Conservation (phyloP, 2,329 filamentous ascomycete genomes). For the Aspergillus floridensis region DNA sequence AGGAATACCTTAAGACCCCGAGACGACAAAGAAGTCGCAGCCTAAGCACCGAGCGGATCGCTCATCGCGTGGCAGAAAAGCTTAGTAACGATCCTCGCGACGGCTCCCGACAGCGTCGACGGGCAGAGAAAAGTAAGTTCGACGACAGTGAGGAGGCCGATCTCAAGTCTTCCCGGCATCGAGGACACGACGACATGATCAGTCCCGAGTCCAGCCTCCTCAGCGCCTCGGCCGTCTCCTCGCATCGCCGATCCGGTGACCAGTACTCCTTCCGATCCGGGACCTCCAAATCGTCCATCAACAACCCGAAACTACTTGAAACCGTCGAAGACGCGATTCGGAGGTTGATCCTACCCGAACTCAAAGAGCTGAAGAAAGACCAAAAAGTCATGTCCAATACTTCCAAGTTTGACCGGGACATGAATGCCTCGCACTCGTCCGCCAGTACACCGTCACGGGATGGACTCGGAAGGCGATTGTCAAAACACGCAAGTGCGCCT, state of each 20-base stretch:
- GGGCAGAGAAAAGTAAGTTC: conserved; percentile 44
- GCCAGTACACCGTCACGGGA: conserved; percentile 58
- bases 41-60: conserved; percentile 64
- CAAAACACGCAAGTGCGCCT: conserved; percentile 61
- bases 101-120: conserved; percentile 43
- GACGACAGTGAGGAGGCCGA: conserved; percentile 48
- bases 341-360: conserved; percentile 82
- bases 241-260: conserved; percentile 55
- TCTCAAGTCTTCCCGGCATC: conserved; percentile 46
- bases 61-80: conserved; percentile 68
- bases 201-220: conserved; percentile 62
- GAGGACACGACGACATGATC: conserved; percentile 54
- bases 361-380: conserved; percentile 87
- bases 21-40: conserved; percentile 60
- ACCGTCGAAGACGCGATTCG: conserved; percentile 93
- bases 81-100: conserved; percentile 53
- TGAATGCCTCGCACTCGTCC: conserved; percentile 60
- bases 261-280: conserved; percentile 59
- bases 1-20: conserved; percentile 58
- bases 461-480: conserved; percentile 52
- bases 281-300: conserved; percentile 70
- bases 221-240: conserved; percentile 54
- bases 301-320: conserved; percentile 85
- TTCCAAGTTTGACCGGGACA: conserved; percentile 64
- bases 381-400: conserved; percentile 73